Percentiles rank a stretch among this genome's conserved stretches.
Conservation (phyloP, 2,329 filamentous ascomycete genomes). For the Albophoma yamanashiensis region DNA sequence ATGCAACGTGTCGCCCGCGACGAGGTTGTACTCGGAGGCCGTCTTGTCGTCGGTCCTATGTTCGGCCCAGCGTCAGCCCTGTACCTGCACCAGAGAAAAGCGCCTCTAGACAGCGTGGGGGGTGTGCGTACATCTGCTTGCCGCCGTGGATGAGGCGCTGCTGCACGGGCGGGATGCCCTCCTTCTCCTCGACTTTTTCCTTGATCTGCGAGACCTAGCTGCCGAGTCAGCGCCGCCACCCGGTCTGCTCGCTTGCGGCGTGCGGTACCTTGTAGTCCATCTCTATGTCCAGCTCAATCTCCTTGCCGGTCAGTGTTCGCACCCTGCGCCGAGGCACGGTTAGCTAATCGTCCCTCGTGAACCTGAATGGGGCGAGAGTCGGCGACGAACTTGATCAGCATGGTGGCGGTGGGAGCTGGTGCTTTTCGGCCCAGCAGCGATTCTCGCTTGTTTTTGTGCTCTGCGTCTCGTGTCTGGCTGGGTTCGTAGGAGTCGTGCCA, state of each 20-base stretch:
- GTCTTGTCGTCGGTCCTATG: slow-evolving; percentile 89
- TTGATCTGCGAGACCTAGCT: slow-evolving; percentile 85
- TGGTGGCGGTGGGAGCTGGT: slow-evolving; percentile 9
- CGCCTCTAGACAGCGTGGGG: slow-evolving; percentile 2
- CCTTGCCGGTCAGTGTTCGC: slow-evolving; percentile 93
- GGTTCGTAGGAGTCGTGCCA: neutral
- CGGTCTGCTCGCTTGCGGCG: neutral
- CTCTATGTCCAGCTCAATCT: slow-evolving; percentile 98
- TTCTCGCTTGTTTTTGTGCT: neutral
- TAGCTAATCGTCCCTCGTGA: neutral
- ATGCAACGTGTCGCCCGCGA: slow-evolving; percentile 88
- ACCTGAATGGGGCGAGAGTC: neutral
- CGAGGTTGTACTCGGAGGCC: slow-evolving; percentile 78
- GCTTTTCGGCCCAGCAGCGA: neutral
- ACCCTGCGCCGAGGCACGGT: slow-evolving; percentile 48
- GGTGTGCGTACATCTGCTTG: slow-evolving; percentile 78
- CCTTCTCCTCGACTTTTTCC: slow-evolving; percentile 98
- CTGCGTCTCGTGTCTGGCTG: neutral
- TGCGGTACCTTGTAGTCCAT: slow-evolving; percentile 70
- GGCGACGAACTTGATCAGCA: slow-evolving; percentile 40
- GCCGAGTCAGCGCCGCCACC: neutral
- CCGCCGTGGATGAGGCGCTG: slow-evolving; percentile 93
- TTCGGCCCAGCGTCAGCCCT: neutral
- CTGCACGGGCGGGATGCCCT: slow-evolving; percentile 93
- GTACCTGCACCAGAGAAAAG: neutral